Evolutionary conservation across 345 rosid genomes (phyloP), one percentile per base, ranked within the genome.

Genomic region (Melaleuca alternifolia): DNA sequence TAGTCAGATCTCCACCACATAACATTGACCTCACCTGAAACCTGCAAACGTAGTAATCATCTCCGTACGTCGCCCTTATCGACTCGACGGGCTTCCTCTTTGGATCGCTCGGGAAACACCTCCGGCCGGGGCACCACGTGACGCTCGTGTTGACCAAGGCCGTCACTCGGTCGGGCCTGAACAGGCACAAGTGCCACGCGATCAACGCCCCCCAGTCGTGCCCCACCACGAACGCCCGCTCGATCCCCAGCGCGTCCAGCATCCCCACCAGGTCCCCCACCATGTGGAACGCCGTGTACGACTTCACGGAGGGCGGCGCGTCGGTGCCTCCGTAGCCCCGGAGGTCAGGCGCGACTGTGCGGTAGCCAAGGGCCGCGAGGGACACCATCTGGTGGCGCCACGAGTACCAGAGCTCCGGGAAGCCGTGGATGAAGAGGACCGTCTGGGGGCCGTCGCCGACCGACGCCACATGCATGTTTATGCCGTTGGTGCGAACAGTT

Each of bases 131-230:
- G 92, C 3, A 54, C 90, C 75, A 14, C 75, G 75, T 2, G 28
- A 94, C 91, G 85, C 95, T 92, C 44, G 88, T 87, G 82, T 93
- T 95, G 76, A 95, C 96, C 92, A 95, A 37, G 10, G 95, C 94
- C 85, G 91, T 93, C 87, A 95, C 86, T 84, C 94, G 91, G 51
- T 94, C 96, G 51, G 98, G 96, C 53, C 96, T 81, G 6, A 95
- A 88, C 90, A 91, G 61, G 87, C 93, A 91, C 14, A 93, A 59
- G 86, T 89, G 54, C 97, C 98, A 94, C 20, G 98, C 95, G 1
- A 94, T 81, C 0, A 88, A 21, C 0, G 96, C 95, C 30, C 98
- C 96, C 97, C 98, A 95, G 75, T 95, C 97, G 79, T 95, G 98
- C 0, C 96, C 97, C 18, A 92, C 96, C 91, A 95, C 85, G 84